phyloP scores from a whole-genome alignment of 257 asterid species.

The Solanum habrochaites region DNA sequence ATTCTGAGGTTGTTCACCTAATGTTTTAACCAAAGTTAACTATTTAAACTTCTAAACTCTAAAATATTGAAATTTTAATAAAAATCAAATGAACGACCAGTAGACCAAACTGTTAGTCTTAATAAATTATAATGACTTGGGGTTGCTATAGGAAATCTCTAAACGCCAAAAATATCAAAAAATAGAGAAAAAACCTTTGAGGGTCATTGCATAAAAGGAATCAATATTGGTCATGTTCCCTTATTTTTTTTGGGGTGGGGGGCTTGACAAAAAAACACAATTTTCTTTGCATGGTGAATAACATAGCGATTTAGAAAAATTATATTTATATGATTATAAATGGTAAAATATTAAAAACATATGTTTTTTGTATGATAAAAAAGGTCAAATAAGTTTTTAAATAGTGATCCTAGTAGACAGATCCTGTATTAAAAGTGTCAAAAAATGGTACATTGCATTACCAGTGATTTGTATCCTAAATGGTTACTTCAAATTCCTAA shows the following conservation, averaged over 20 bases:
- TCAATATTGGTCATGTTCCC: background rate
- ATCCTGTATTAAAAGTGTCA: background rate
- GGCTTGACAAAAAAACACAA: background rate
- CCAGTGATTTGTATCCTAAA: background rate
- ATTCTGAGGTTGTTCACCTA: background rate
- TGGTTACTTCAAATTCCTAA: background rate
- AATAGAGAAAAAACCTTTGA: background rate
- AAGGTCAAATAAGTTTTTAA: background rate
- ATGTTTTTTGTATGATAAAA: background rate
- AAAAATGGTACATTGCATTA: background rate
- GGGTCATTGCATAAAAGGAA: background rate
- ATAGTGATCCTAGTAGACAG: background rate
- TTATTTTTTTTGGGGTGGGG: too few relatives aligned
- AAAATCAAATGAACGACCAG: background rate
- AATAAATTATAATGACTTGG: background rate
- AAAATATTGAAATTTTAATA: too few relatives aligned
- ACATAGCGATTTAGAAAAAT: background rate
- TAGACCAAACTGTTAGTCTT: fast-evolving
- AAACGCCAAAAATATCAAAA: background rate
- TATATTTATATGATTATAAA: background rate
- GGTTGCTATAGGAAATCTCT: fast-evolving
- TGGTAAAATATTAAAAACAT: background rate
- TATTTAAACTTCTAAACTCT: background rate
- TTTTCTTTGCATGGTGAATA: background rate
- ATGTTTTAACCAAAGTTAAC: background rate